Evolutionary conservation across 306 rosid species (phyloP).

Genomic region (Sicyos baderoa): DNA sequence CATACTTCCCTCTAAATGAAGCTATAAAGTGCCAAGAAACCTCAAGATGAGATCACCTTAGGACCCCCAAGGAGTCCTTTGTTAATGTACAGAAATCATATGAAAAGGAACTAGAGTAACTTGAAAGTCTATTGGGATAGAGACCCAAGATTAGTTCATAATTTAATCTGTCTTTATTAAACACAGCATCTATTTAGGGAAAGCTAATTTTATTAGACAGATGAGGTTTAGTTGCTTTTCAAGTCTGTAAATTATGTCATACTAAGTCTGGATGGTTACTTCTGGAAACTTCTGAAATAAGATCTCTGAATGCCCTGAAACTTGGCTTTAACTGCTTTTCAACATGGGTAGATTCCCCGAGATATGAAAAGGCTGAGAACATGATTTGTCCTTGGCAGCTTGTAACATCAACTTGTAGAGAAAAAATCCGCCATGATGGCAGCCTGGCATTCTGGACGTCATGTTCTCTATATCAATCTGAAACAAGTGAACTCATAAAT

Average conservation of each 20-base stretch:
- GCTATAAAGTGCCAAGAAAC: not conserved
- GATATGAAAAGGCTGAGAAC: not conserved
- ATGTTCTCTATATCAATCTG: constrained; percentile 63
- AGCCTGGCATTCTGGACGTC: constrained; percentile 86
- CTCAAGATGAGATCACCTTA: not conserved
- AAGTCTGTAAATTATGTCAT: not conserved
- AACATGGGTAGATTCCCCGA: not conserved
- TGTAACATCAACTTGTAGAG: constrained; percentile 71
- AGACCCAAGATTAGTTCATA: not conserved
- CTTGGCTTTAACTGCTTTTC: constrained; percentile 5
- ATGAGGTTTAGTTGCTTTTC: not conserved
- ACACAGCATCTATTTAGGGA: not conserved
- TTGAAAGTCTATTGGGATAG: not conserved
- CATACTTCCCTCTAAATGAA: not conserved
- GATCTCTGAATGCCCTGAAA: not conserved
- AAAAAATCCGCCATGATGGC: constrained; percentile 81
- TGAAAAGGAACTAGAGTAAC: not conserved
- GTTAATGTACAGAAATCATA: not conserved
- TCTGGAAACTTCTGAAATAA: not conserved
- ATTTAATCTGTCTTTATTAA: not conserved
- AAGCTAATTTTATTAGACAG: not conserved
- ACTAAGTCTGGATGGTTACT: constrained; percentile 1
- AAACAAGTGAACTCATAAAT: constrained; percentile 31
- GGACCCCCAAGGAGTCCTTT: not conserved
- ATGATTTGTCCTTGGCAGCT: constrained; percentile 29